A percentile compares a stretch with the other conserved stretches of the same genome.
phyloP scores from a whole-genome alignment of 805 yeast genomes.

The Candida morakotiae region DNA sequence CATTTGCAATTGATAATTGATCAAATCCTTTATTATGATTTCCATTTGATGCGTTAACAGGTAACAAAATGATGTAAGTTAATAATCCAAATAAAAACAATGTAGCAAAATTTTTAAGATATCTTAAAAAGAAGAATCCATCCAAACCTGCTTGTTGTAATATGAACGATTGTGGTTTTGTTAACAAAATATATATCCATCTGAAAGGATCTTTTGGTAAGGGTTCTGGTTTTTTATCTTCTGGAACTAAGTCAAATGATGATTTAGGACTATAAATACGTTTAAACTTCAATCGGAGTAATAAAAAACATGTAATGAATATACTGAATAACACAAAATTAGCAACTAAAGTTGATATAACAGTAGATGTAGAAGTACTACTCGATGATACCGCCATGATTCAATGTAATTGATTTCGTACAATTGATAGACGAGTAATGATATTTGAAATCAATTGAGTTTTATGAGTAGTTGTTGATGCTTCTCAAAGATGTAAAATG shows the following conservation, averaged over 20 bases:
- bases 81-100: conserved; percentile 44
- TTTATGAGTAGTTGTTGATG: too few relatives aligned
- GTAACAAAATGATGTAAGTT: conserved; percentile 68
- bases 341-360: conserved; percentile 64
- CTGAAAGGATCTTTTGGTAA: conserved; percentile 62
- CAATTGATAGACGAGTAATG: too few relatives aligned
- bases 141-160: conserved; percentile 90
- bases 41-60: conserved; percentile 75
- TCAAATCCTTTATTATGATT: conserved; percentile 65
- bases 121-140: conserved; percentile 86
- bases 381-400: conserved; percentile 8
- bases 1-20: conserved; percentile 73
- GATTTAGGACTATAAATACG: conserved; percentile 85
- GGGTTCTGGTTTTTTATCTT: conserved; percentile 67
- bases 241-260: conserved; percentile 52
- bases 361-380: conserved; percentile 59
- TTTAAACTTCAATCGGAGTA: conserved; percentile 61
- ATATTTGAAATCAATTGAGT: too few relatives aligned
- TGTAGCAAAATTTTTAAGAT: conserved; percentile 52
- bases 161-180: conserved; percentile 68
- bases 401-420: neutral
- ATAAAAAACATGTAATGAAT: conserved; percentile 58
- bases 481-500: neutral
- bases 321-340: conserved; percentile 64
- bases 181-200: conserved; percentile 65